Conservation (phyloP, 2,329 filamentous ascomycete species). For the Cladosporium austrohemisphaericum region DNA sequence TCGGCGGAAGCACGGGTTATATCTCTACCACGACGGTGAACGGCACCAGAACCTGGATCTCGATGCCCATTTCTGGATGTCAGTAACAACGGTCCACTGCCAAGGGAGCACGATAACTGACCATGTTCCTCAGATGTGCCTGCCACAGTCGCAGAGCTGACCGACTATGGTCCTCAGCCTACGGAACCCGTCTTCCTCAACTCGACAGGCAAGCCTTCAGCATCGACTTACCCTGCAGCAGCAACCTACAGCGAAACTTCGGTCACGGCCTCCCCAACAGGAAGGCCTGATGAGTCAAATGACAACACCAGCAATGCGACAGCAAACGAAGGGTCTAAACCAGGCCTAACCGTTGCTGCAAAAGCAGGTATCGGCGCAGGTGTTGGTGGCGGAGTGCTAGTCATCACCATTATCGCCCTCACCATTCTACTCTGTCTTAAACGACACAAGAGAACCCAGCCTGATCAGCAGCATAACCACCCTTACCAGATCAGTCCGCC, state of each 20-base stretch:
- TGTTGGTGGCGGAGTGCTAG: conserved; percentile 21
- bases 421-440: conserved; percentile 17
- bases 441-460: conserved; percentile 10
- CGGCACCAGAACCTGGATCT: conserved; percentile 25
- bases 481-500: conserved; percentile 16
- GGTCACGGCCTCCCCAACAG: not conserved
- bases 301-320: not conserved
- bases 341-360: conserved; percentile 22
- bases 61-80: conserved; percentile 25
- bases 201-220: conserved; percentile 18
- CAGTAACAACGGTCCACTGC: conserved; percentile 11
- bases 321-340: not conserved
- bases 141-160: conserved; percentile 20
- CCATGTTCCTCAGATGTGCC: conserved; percentile 20
- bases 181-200: conserved; percentile 20
- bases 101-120: conserved; percentile 7
- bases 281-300: conserved; percentile 1
- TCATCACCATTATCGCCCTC: conserved; percentile 20
- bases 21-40: conserved; percentile 20
- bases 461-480: conserved; percentile 6
- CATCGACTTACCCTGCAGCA: conserved; percentile 20
- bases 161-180: conserved; percentile 22
- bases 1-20: conserved; percentile 27
- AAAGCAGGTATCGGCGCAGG: conserved; percentile 24
- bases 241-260: not conserved